phyloP scores from a whole-genome alignment of 169 alveolate species.

The Perkinsus marinus region DNA sequence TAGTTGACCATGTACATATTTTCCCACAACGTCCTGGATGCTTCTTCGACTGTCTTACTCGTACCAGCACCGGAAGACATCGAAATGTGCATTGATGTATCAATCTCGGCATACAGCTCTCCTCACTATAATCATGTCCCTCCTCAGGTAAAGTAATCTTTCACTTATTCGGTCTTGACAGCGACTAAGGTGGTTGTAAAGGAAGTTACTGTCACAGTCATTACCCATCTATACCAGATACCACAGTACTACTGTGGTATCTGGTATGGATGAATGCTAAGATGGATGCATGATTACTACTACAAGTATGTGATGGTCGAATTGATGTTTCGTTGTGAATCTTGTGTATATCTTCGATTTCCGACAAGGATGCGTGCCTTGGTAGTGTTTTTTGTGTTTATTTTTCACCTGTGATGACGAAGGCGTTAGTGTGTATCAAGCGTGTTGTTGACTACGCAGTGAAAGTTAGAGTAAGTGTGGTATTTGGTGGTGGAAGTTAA shows the following conservation, averaged over 20 bases:
- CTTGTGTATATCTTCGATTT: neutral
- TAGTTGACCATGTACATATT: no score
- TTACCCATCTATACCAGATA: no score
- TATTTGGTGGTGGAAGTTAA: neutral
- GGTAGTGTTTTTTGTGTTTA: neutral
- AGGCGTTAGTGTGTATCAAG: conserved; percentile 57
- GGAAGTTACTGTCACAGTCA: no score
- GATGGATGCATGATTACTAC: neutral
- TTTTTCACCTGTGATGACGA: conserved; percentile 6
- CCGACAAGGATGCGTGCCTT: no score
- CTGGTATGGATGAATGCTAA: neutral
- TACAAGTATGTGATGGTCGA: neutral
- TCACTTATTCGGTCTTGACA: neutral
- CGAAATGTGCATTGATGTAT: no score
- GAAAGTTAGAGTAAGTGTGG: conserved; percentile 32
- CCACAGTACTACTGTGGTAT: no score
- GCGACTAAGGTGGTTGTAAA: neutral
- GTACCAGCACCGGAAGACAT: no score
- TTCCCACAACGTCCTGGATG: no score
- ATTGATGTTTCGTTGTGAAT: neutral
- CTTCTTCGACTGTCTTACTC: no score
- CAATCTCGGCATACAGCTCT: no score
- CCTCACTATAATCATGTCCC: no score
- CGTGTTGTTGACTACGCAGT: conserved; percentile 55
- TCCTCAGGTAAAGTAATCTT: neutral